These are phyloP conservation scores for Anisodus tanguticus DNA, from an alignment of 257 asterid species.

Conservation along the genomic window DNA sequence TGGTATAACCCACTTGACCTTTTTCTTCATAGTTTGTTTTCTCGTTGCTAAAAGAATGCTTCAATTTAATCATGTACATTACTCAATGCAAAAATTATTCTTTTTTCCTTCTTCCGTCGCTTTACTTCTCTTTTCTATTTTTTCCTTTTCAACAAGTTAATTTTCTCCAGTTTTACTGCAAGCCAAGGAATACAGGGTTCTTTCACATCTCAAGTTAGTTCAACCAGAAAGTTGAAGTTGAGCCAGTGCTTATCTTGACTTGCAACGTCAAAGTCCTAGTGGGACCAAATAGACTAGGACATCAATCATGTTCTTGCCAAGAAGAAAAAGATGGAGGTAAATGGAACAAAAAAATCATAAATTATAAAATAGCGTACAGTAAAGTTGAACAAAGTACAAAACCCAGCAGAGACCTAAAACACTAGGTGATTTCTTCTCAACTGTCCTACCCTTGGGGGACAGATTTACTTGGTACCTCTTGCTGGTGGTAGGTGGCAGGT, in stretches of 20 bases:
- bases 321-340: slow-evolving; percentile 3
- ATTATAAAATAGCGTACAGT: not conserved
- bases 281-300: slow-evolving; percentile 17
- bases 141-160: not conserved
- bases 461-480: no score
- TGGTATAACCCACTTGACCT: slow-evolving; percentile 17
- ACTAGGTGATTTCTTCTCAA: no score
- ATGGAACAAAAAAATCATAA: not conserved
- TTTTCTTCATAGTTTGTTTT: slow-evolving; percentile 11
- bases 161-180: slow-evolving; percentile 12
- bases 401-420: no score
- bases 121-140: not conserved
- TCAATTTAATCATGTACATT: slow-evolving; percentile 21
- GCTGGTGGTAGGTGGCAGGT: no score
- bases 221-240: not conserved
- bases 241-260: not conserved
- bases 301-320: not conserved
- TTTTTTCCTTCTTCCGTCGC: not conserved
- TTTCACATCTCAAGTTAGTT: slow-evolving; percentile 4
- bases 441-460: no score
- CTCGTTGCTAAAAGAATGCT: not conserved
- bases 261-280: slow-evolving; percentile 1
- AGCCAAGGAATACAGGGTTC: not conserved
- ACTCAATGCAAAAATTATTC: not conserved
- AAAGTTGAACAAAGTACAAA: not conserved